phyloP scores from a whole-genome alignment of 371 early-diverging fungal genomes.

The Polyrhizophydium stewartii region DNA sequence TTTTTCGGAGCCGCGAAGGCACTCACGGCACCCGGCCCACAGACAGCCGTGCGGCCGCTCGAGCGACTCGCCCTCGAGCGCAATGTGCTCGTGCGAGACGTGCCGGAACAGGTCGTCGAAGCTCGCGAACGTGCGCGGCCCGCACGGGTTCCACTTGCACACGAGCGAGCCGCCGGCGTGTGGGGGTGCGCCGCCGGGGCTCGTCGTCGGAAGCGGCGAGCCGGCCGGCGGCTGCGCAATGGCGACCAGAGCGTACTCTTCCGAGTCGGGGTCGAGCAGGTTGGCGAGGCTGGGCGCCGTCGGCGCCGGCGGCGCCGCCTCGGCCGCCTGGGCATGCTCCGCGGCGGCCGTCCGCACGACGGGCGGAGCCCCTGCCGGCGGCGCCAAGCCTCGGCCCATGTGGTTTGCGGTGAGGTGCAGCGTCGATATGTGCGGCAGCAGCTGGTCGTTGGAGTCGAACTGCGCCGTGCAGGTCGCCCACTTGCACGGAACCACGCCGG shows the following conservation, averaged over 20 bases:
- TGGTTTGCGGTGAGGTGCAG: constrained; percentile 62
- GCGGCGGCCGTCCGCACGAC: not conserved
- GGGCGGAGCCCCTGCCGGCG: too few species aligned
- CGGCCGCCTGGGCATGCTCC: not conserved
- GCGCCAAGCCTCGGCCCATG: constrained; percentile 1
- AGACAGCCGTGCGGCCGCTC: constrained; percentile 47
- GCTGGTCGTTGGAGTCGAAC: constrained; percentile 66
- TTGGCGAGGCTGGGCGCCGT: not conserved
- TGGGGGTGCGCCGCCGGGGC: too few species aligned
- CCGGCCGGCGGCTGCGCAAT: too few species aligned
- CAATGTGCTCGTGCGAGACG: constrained; percentile 56
- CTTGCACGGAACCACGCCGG: too few species aligned
- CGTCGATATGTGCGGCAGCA: constrained; percentile 76
- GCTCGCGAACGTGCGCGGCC: constrained; percentile 45
- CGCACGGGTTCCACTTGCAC: constrained; percentile 79
- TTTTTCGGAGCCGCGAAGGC: not conserved
- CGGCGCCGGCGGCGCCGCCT: not conserved
- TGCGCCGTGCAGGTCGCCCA: constrained; percentile 79
- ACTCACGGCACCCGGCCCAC: constrained; percentile 52
- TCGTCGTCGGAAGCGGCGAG: too few species aligned
- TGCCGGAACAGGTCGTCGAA: constrained; percentile 62
- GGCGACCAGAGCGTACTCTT: too few species aligned
- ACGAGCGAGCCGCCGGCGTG: constrained; percentile 16
- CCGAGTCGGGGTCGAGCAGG: too few species aligned
- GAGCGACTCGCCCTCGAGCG: not conserved